Base-by-base conservation (phyloP, 345 rosid species). In the Arabidopsis suecica region DNA sequence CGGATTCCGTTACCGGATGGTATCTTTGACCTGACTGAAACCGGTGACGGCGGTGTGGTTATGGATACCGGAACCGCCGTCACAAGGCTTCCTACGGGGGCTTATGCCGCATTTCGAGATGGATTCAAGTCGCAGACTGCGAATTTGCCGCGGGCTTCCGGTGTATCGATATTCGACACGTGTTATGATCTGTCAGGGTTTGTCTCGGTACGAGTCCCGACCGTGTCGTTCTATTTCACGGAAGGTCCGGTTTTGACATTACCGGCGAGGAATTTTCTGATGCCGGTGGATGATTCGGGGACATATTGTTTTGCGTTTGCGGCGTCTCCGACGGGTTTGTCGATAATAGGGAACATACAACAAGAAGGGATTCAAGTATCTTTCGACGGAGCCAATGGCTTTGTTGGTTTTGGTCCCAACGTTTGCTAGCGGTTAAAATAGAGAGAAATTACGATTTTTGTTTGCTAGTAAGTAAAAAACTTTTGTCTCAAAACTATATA, bases 51-150 rank as follows among this genome's bases (percentile, higher is more conserved):
- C 0, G 99, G 99, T 0, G 99, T 95, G 10, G 99, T 95, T 5
- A 92, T 95, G 97, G 99, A 95, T 75, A 95, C 99, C 0, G 99
- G 99, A 7, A 95, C 99, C 0, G 97, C 99, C 2, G 99, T 95
- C 23, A 92, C 97, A 1, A 82, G 99, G 68, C 79, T 95, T 7
- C 99, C 99, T 0, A 69, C 83, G 13, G 54, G 7, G 0, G 97
- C 96, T 13, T 95, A 95, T 65, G 81, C 30, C 1, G 90, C 94
- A 0, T 89, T 95, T 37, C 88, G 99, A 0, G 89, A 92, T 23
- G 87, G 85, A 0, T 95, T 95, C 14, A 49, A 85, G 4, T 84
- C 79, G 0, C 93, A 90, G 70, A 89, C 99, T 0, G 73, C 79
- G 0, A 92, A 92, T 84, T 87, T 95, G 30, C 96, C 97, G 0